Evolutionary conservation across 768 basidiomycete genomes (phyloP).

Genomic region (Amanita rimosa): DNA sequence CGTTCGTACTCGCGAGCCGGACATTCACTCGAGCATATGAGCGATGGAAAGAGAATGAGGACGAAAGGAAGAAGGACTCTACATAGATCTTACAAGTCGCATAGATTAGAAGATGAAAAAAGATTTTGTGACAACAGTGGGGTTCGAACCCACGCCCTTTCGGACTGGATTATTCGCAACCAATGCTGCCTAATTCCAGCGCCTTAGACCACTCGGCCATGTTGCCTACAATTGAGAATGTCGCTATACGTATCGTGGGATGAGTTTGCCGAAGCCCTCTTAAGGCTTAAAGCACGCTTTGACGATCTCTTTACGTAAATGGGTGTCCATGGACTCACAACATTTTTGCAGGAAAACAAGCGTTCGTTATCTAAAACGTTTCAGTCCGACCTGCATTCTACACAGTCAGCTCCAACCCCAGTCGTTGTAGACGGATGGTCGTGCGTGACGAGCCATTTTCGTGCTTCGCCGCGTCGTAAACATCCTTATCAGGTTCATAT

Average conservation of each 20-base stretch:
- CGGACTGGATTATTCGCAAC: constrained; percentile 23
- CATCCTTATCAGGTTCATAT: constrained; percentile 54
- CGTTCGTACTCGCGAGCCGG: constrained; percentile 34
- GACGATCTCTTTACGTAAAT: constrained; percentile 18
- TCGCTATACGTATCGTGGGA: no score
- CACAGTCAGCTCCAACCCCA: constrained; percentile 20
- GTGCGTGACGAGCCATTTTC: constrained; percentile 36
- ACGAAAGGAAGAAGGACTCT: constrained; percentile 26
- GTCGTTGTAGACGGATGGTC: constrained; percentile 82
- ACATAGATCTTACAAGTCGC: constrained; percentile 10
- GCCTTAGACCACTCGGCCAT: constrained; percentile 54
- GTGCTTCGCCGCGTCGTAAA: constrained; percentile 8
- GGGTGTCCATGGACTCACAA: constrained; percentile 44
- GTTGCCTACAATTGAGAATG: constrained; percentile 20
- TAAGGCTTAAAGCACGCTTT: no score
- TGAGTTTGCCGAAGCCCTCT: no score
- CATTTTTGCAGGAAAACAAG: constrained; percentile 38
- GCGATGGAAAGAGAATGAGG: constrained; percentile 37
- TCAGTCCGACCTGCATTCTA: constrained; percentile 10
- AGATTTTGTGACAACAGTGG: constrained; percentile 26
- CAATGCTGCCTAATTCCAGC: constrained; percentile 36
- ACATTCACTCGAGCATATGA: constrained; percentile 29
- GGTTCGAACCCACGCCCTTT: constrained; percentile 35
- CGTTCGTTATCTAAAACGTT: constrained; percentile 26
- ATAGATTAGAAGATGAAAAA: not conserved